Percentiles rank a stretch among this genome's conserved stretches.
phyloP scores from a whole-genome alignment of 768 basidiomycete genomes.

The Amanita rimosa region DNA sequence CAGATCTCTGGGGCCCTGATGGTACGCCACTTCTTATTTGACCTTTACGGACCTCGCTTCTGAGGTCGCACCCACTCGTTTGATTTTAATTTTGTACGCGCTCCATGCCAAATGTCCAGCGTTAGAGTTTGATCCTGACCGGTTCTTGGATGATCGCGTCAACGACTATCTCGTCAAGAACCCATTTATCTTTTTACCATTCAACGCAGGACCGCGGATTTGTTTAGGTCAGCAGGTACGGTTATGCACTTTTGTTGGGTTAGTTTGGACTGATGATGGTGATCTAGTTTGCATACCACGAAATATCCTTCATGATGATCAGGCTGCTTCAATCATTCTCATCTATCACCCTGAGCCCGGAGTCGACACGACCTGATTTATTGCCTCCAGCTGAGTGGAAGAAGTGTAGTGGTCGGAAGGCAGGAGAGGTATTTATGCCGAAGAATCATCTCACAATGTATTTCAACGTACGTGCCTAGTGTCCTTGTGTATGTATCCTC shows the following conservation, averaged over 20 bases:
- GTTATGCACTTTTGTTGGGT: not conserved
- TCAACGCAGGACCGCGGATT: slow-evolving; percentile 50
- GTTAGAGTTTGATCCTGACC: slow-evolving; percentile 58
- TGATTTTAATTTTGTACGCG: not conserved
- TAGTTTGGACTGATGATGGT: not conserved
- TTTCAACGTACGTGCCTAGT: slow-evolving; percentile 19
- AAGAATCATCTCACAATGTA: slow-evolving; percentile 49
- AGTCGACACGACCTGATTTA: slow-evolving; percentile 32
- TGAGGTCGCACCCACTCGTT: not conserved
- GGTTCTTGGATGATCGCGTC: slow-evolving; percentile 55
- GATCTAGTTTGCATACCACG: slow-evolving; percentile 42
- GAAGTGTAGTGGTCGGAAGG: slow-evolving; percentile 31
- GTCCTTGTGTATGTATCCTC: not conserved
- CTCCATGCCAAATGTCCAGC: slow-evolving; percentile 21
- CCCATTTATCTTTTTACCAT: slow-evolving; percentile 62
- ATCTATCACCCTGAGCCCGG: slow-evolving; percentile 32
- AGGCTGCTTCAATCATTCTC: slow-evolving; percentile 51
- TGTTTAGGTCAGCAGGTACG: slow-evolving; percentile 49
- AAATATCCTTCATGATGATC: slow-evolving; percentile 54
- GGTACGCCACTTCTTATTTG: slow-evolving; percentile 23
- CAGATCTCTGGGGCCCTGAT: slow-evolving; percentile 64
- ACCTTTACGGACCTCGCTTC: not conserved
- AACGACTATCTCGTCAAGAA: slow-evolving; percentile 52
- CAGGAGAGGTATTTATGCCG: slow-evolving; percentile 37
- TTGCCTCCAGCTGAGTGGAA: slow-evolving; percentile 38